phyloP scores from a whole-genome alignment of 2,329 filamentous ascomycete species.

The Xylaria sp. region DNA sequence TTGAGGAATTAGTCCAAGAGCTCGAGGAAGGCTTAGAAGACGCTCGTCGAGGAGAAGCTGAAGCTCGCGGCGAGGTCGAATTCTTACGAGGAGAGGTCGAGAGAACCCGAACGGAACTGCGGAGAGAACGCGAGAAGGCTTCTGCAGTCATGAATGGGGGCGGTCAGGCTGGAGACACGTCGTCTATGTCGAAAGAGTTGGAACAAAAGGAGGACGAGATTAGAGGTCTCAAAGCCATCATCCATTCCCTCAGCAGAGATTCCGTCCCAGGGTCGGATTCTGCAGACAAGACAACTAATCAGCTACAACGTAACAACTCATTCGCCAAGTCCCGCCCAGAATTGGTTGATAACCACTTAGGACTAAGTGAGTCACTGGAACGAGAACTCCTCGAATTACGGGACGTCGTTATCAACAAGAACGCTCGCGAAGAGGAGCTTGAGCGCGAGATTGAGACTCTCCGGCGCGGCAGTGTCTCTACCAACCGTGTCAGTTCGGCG shows the following conservation, averaged over 20 bases:
- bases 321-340: conserved; percentile 48
- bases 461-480: conserved; percentile 49
- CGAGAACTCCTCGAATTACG: conserved; percentile 80
- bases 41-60: conserved; percentile 88
- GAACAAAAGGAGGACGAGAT: conserved; percentile 98
- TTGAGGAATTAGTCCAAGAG: conserved; percentile 95
- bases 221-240: conserved; percentile 93
- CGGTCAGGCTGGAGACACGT: conserved; percentile 43
- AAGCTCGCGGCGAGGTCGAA: conserved; percentile 93
- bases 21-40: conserved; percentile 96
- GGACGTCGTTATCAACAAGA: conserved; percentile 71
- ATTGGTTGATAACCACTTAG: conserved; percentile 58
- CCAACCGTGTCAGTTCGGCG: conserved; percentile 56
- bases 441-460: conserved; percentile 77
- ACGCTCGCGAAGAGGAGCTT: conserved; percentile 76
- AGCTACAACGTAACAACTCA: conserved; percentile 39
- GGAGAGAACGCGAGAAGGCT: conserved; percentile 84
- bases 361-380: conserved; percentile 73
- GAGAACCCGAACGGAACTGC: conserved; percentile 82
- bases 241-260: conserved; percentile 88
- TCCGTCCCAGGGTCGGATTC: conserved; percentile 52
- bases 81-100: conserved; percentile 95
- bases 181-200: conserved; percentile 69
- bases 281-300: conserved; percentile 38
- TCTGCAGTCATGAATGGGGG: conserved; percentile 61